Base-by-base conservation (phyloP, 306 rosid genomes). In the Rubus parviflorus region DNA sequence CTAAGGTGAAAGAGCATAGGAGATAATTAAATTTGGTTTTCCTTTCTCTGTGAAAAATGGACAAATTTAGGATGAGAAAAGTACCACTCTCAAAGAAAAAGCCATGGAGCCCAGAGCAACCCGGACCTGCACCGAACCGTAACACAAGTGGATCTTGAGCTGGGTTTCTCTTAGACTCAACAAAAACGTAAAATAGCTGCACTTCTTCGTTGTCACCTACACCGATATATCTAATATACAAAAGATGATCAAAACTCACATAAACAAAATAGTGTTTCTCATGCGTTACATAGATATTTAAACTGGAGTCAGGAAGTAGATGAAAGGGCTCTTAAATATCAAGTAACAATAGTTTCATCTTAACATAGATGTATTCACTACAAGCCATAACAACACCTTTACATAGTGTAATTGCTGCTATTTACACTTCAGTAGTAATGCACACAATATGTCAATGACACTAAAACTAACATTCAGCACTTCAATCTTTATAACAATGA, bases 161-260 rank as follows among this genome's bases (percentile, higher is more conserved):
- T 4, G 80, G 80, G 64, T n/a, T 76, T 37, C 80, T 76, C 49
- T 76, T 42, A 17, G 80, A 76, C 52, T 76, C 65, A 10, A 76
- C 73, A 67, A 76, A 76, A 40, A 14, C 56, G 73, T 76, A 76
- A 41, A 76, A 76, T 22, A 67, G 41, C 42, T 76, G 80, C 52
- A 40, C 73, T 25, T 54, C 46, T 57, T 66, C 80, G 4, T 76
- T 66, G 30, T 76, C 73, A 10, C 80, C 80, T 40, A 66, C 80
- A 15, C 80, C 74, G 10, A 76, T 40, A 25, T 76, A 76, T 52
- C 80, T 76, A 49, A 40, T 46, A 45, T 16, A 6, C 47, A 64
- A 64, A 64, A 64, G 6, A 64, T 19, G 9, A 64, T 40, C 47
- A 62, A 64, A 58, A 12, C 14, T 35, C n/a, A 42, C 8, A 17